Conservation (phyloP, 2,329 filamentous ascomycete species). For the Colletotrichum spinosum region DNA sequence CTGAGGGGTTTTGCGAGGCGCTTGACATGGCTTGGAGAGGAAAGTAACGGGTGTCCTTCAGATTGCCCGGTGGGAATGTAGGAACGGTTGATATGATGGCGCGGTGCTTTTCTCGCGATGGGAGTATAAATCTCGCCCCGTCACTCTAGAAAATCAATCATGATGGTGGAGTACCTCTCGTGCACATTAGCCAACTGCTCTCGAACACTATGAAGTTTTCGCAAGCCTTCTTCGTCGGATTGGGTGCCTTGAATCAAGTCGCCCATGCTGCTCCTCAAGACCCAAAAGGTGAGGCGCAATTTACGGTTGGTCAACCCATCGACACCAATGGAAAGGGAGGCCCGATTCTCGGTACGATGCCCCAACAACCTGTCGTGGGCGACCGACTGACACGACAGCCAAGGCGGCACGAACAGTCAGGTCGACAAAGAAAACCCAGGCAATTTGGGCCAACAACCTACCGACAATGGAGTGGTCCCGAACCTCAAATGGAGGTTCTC, state of each 20-base stretch:
- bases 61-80: no score
- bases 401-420: constrained; percentile 72
- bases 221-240: neutral
- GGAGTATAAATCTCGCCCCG: neutral
- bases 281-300: constrained; percentile 44
- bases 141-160: neutral
- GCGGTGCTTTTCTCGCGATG: no score
- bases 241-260: constrained; percentile 1
- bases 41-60: no score
- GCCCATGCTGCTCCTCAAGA: constrained; percentile 11
- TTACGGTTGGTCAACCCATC: constrained; percentile 66
- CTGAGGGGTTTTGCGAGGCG: no score
- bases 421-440: constrained; percentile 73
- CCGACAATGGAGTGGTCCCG: constrained; percentile 72
- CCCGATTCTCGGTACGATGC: constrained; percentile 63
- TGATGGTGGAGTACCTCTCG: neutral
- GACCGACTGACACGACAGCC: neutral
- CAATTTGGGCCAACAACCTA: constrained; percentile 70
- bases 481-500: constrained; percentile 79
- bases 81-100: no score
- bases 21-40: no score
- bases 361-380: neutral
- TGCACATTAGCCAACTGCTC: neutral
- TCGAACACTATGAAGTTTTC: constrained; percentile 17
- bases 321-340: constrained; percentile 69